Percentiles rank a stretch among this genome's conserved stretches.
Conservation (phyloP, 768 basidiomycete species). For the Mycena galopus region DNA sequence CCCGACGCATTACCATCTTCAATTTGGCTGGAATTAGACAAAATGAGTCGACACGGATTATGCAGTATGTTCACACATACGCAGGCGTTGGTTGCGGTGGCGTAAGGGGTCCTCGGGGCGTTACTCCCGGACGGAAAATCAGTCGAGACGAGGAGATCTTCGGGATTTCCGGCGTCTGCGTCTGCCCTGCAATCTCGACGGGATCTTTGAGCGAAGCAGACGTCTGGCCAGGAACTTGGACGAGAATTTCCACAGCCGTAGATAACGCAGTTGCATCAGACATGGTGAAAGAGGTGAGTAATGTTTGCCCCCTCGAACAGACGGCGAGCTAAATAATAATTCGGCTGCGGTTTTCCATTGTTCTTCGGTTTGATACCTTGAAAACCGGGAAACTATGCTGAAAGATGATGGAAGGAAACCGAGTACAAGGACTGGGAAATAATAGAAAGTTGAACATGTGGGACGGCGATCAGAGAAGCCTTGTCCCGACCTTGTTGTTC, state of each 20-base stretch:
- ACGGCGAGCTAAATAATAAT: not conserved
- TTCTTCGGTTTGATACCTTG: not conserved
- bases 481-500: not conserved
- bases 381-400: conserved; percentile 4
- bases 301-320: not conserved
- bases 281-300: not conserved
- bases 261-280: not conserved
- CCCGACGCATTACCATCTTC: not conserved
- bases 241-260: conserved; percentile 12
- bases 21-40: not conserved
- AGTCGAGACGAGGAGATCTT: not conserved
- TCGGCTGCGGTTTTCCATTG: conserved; percentile 18
- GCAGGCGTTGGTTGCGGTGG: not conserved
- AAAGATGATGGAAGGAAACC: not conserved
- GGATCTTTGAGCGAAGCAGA: not conserved
- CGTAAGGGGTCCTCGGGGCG: not conserved
- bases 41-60: not conserved
- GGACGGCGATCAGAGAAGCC: conserved; percentile 23
- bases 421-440: conserved; percentile 4
- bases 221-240: not conserved
- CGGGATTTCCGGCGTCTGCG: not conserved
- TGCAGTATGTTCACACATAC: not conserved
- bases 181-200: not conserved
- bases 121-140: not conserved
- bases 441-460: not conserved